Conservation (phyloP, 108 stramenopile species). For the Mediolabrus comicus region DNA sequence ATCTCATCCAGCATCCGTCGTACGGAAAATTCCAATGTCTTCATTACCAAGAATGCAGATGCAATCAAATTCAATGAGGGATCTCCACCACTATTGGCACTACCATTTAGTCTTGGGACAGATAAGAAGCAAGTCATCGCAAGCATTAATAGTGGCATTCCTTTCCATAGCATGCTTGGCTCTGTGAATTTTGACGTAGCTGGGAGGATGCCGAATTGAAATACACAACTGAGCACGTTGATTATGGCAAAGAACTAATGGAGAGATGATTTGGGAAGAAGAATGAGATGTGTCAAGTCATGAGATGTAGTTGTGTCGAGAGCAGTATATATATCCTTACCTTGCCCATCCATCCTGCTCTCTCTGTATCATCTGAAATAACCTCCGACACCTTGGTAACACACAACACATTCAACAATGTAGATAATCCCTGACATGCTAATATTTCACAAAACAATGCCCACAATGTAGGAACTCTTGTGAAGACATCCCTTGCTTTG, state of each 20-base stretch:
- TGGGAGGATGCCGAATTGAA: conserved; percentile 80
- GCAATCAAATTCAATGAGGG: conserved; percentile 72
- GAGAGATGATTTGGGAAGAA: neutral
- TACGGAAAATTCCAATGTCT: conserved; percentile 82
- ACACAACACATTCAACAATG: conserved; percentile 75
- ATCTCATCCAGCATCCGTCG: conserved; percentile 87
- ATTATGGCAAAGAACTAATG: conserved; percentile 61
- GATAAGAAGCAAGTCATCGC: conserved; percentile 19
- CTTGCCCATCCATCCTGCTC: conserved; percentile 77
- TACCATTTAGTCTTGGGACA: conserved; percentile 11
- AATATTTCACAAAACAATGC: conserved; percentile 84
- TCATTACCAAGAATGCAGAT: conserved; percentile 72
- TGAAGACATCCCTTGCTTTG: conserved; percentile 63
- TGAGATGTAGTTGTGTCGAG: no score
- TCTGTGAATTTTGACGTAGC: conserved; percentile 47
- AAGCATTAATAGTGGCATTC: conserved; percentile 56
- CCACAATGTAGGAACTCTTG: conserved; percentile 73
- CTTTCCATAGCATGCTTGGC: conserved; percentile 63
- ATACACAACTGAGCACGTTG: conserved; percentile 55
- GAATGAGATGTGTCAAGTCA: neutral
- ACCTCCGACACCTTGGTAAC: conserved; percentile 60
- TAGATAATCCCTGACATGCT: conserved; percentile 76
- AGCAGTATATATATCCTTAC: conserved; percentile 8
- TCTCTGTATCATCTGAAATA: conserved; percentile 61
- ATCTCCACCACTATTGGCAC: conserved; percentile 13